Percentiles rank a stretch among this genome's conserved stretches.
These are phyloP conservation scores for Pyrenochaeta sp. DNA, from an alignment of 2,329 filamentous ascomycete genomes.

Conservation along the genomic window DNA sequence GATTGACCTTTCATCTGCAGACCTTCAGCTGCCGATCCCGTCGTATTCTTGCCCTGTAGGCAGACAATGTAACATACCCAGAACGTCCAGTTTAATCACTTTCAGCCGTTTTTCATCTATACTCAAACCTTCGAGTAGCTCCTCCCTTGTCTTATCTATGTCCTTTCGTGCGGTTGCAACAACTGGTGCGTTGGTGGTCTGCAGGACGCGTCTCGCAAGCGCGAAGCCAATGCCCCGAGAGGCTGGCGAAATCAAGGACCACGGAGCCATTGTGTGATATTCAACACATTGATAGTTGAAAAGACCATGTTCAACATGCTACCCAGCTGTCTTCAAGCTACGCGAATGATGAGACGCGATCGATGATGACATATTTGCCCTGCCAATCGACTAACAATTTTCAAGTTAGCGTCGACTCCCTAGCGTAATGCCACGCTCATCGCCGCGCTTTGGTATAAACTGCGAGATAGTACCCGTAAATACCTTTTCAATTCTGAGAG, in stretches of 20 bases:
- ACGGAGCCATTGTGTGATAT: constrained; percentile 52
- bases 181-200: constrained; percentile 65
- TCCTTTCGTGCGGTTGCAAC: constrained; percentile 68
- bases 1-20: constrained; percentile 69
- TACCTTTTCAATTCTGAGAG: too few species aligned
- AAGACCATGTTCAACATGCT: constrained; percentile 13
- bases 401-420: background rate
- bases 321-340: constrained; percentile 5
- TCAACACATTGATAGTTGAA: background rate
- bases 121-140: constrained; percentile 60
- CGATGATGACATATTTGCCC: constrained; percentile 43
- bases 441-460: too few species aligned
- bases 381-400: constrained; percentile 28
- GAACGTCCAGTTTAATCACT: constrained; percentile 64
- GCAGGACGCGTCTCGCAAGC: constrained; percentile 65
- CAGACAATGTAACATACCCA: constrained; percentile 54
- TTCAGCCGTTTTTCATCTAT: constrained; percentile 59
- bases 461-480: too few species aligned
- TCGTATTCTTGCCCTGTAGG: too few species aligned
- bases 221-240: constrained; percentile 71
- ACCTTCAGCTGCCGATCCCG: background rate
- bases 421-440: background rate
- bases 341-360: constrained; percentile 26
- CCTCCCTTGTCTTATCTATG: constrained; percentile 57
- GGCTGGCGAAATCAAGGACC: constrained; percentile 65